Evolutionary conservation across 2,329 filamentous ascomycete genomes (phyloP).

Genomic region (Ceratocystis variospora): DNA sequence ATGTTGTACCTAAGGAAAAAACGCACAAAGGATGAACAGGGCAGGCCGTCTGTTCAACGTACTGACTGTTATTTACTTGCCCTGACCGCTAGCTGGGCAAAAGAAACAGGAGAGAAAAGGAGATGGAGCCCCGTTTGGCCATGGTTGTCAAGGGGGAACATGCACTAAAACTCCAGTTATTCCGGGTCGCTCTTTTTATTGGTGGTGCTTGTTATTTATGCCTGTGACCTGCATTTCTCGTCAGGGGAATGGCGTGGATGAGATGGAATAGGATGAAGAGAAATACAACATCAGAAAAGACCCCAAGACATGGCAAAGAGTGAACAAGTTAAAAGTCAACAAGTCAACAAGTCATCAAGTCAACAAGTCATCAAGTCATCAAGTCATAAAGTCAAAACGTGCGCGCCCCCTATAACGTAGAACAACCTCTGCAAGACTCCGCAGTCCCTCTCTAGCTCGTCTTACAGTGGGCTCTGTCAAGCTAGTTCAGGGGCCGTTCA

Average conservation of each 20-base stretch:
- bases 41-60: neutral
- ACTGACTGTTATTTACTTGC: too few relatives aligned
- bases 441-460: neutral
- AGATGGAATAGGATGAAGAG: too few relatives aligned
- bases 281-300: too few relatives aligned
- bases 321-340: too few relatives aligned
- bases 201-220: neutral
- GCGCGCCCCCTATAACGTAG: too few relatives aligned
- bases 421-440: too few relatives aligned
- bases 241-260: neutral
- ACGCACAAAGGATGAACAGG: neutral
- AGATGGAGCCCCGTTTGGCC: neutral
- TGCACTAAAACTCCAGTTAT: neutral
- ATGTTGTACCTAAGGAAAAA: too few relatives aligned
- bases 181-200: neutral
- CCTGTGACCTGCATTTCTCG: neutral
- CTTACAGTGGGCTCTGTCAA: conserved; percentile 1
- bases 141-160: neutral
- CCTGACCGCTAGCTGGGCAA: neutral
- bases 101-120: neutral
- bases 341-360: too few relatives aligned
- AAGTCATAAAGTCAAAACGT: too few relatives aligned
- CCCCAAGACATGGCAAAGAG: too few relatives aligned
- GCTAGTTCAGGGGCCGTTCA: conserved; percentile 12
- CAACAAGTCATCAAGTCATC: too few relatives aligned